These are phyloP conservation scores for Gracilaria gracilis DNA, from an alignment of 23 red algal genomes.

Conservation along the genomic window DNA sequence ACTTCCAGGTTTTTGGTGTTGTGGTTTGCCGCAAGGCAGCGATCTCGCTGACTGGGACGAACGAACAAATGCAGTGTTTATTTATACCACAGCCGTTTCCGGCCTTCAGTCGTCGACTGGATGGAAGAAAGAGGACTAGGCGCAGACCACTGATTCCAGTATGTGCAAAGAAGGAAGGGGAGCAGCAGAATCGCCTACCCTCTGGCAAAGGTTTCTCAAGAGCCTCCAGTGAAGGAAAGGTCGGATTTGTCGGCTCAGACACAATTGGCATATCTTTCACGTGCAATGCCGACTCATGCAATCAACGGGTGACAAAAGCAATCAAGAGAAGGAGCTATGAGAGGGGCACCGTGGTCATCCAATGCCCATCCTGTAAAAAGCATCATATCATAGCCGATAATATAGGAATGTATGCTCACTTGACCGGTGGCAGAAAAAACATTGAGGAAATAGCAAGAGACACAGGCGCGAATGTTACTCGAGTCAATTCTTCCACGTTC, in stretches of 20 bases:
- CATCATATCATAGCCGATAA: constrained; percentile 76
- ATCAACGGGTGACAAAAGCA: constrained; percentile 41
- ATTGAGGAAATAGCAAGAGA: constrained; percentile 69
- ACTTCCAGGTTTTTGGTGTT: too few species aligned
- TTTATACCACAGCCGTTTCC: neutral
- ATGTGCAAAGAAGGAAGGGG: constrained; percentile 1
- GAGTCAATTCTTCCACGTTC: constrained; percentile 36
- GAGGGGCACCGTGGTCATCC: constrained; percentile 64
- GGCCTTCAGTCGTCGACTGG: neutral
- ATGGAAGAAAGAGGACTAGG: constrained; percentile 9
- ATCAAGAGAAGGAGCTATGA: constrained; percentile 54
- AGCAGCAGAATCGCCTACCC: neutral
- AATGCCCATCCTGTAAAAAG: constrained; percentile 61
- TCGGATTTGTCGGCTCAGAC: constrained; percentile 67
- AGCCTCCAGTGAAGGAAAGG: constrained; percentile 12
- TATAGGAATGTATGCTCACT: constrained; percentile 58
- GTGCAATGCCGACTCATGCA: constrained; percentile 59
- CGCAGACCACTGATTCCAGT: constrained; percentile 8
- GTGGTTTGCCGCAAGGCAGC: too few species aligned
- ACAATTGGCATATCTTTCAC: constrained; percentile 68
- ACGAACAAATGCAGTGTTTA: neutral
- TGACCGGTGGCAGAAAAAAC: constrained; percentile 64
- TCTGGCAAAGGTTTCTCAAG: constrained; percentile 29
- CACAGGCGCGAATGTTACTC: constrained; percentile 35
- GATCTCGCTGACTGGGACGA: neutral